These are phyloP conservation scores for Monosporascus sp. DNA, from an alignment of 2,329 filamentous ascomycete genomes.

Conservation along the genomic window DNA sequence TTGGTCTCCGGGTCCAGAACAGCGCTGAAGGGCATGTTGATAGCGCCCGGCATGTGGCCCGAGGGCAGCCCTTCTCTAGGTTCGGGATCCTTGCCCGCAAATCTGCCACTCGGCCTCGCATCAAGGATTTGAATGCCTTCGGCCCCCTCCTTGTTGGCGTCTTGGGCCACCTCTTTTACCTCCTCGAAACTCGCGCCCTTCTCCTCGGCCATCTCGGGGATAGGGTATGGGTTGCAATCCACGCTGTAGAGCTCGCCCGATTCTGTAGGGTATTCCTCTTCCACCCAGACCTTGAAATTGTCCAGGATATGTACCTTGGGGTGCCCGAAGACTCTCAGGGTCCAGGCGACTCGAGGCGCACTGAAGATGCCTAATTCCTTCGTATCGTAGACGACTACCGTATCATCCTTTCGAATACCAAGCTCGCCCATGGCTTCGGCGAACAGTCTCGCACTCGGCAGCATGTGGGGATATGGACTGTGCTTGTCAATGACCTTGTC, in stretches of 20 bases:
- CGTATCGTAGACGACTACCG: constrained; percentile 89
- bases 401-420: constrained; percentile 82
- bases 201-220: constrained; percentile 53
- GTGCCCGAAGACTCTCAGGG: constrained; percentile 84
- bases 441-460: constrained; percentile 76
- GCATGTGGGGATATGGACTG: constrained; percentile 94
- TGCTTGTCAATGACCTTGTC: constrained; percentile 84
- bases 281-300: constrained; percentile 93
- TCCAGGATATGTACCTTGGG: constrained; percentile 83
- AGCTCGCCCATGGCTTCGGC: constrained; percentile 83
- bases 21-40: constrained; percentile 73
- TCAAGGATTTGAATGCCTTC: constrained; percentile 87
- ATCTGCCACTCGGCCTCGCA: constrained; percentile 74
- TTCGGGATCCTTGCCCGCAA: constrained; percentile 78
- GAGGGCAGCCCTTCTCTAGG: constrained; percentile 81
- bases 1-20: constrained; percentile 82
- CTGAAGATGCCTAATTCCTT: constrained; percentile 91
- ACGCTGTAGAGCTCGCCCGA: constrained; percentile 68
- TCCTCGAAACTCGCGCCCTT: constrained; percentile 80
- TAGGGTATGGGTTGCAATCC: constrained; percentile 60
- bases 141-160: constrained; percentile 75
- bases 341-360: constrained; percentile 92
- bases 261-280: constrained; percentile 76
- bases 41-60: constrained; percentile 86
- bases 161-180: constrained; percentile 69